Conservation (phyloP, 1,139 yeast genomes). For the Pneumocystis murina region DNA sequence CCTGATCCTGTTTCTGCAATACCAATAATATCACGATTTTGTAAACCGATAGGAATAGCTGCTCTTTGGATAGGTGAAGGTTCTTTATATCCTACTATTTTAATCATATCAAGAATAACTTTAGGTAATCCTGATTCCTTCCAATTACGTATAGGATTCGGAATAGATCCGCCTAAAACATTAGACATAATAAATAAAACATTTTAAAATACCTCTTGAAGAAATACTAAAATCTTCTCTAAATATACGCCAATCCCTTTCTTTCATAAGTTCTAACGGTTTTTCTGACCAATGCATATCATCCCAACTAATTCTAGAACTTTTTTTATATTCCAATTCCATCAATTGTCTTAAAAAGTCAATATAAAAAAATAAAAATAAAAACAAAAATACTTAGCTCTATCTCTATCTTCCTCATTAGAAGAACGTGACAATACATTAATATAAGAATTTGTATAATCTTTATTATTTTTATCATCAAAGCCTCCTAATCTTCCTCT, state of each 20-base stretch:
- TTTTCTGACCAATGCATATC: slow-evolving; percentile 62
- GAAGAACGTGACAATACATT: slow-evolving; percentile 1
- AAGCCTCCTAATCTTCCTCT: slow-evolving; percentile 7
- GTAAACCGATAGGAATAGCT: slow-evolving; percentile 59
- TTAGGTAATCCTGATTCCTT: slow-evolving; percentile 40
- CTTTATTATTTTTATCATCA: neutral
- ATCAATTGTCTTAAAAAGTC: neutral
- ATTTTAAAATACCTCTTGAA: slow-evolving; percentile 32
- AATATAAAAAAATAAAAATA: neutral
- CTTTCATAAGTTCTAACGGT: slow-evolving; percentile 45
- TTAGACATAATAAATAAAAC: neutral
- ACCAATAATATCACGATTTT: slow-evolving; percentile 56
- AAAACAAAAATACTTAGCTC: slow-evolving; percentile 1
- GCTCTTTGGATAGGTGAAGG: slow-evolving; percentile 91
- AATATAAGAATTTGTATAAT: slow-evolving; percentile 1
- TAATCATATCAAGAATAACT: slow-evolving; percentile 29
- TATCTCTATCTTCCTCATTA: slow-evolving; percentile 1
- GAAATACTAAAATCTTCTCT: slow-evolving; percentile 62
- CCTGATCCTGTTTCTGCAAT: slow-evolving; percentile 97
- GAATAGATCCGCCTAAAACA: slow-evolving; percentile 22
- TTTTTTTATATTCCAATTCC: slow-evolving; percentile 1
- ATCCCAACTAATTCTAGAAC: slow-evolving; percentile 16
- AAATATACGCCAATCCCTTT: slow-evolving; percentile 81
- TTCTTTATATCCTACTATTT: slow-evolving; percentile 33
- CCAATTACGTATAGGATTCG: slow-evolving; percentile 64